phyloP scores from a whole-genome alignment of 208 protist genomes.

The Entamoeba histolytica region DNA sequence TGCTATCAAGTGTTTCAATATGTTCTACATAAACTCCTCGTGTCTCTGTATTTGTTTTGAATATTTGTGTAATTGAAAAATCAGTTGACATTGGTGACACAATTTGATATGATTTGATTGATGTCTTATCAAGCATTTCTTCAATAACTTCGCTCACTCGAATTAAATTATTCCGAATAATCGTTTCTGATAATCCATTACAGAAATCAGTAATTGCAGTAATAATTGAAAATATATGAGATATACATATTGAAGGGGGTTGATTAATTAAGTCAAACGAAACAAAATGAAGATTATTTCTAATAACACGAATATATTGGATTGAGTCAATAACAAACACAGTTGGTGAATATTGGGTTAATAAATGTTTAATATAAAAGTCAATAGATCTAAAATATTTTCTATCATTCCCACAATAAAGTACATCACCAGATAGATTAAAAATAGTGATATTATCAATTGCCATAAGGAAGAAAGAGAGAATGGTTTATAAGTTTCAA shows the following conservation, averaged over 20 bases:
- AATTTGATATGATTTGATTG: background rate
- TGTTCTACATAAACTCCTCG: background rate
- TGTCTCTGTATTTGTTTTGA: background rate
- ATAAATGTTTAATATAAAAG: background rate
- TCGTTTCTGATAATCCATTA: background rate
- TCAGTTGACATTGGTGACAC: background rate
- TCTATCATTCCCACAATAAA: background rate
- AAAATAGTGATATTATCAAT: too few relatives aligned
- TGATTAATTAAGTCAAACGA: background rate
- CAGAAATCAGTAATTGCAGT: background rate
- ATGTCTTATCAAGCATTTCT: background rate
- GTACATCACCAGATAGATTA: too few relatives aligned
- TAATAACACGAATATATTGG: background rate
- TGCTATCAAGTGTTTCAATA: background rate
- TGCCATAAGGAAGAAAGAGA: too few relatives aligned
- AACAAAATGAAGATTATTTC: background rate
- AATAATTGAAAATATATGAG: background rate
- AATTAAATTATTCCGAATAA: background rate
- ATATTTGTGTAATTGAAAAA: background rate
- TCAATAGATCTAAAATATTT: background rate
- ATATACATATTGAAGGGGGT: background rate
- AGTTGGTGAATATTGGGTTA: background rate
- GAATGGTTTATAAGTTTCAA: too few relatives aligned
- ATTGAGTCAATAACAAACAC: background rate
- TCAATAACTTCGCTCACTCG: background rate